A percentile compares a stretch with the other conserved stretches of the same genome.
phyloP scores from a whole-genome alignment of 1,284 basidiomycete species.

The Leccinum fallax region DNA sequence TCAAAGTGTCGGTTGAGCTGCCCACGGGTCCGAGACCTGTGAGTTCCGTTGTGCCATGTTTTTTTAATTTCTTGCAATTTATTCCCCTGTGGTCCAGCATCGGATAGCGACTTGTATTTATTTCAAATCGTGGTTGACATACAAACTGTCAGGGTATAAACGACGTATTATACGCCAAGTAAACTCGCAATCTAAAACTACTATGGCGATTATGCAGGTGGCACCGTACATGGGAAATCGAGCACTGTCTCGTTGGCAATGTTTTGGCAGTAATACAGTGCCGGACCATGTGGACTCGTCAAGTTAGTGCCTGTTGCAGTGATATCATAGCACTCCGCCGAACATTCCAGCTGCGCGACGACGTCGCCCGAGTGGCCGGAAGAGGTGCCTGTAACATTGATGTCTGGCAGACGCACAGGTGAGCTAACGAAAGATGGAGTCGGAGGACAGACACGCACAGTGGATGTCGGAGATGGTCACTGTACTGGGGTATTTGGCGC shows the following conservation, averaged over 20 bases:
- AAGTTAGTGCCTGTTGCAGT: conserved; percentile 16
- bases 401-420: conserved; percentile 11
- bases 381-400: conserved; percentile 36
- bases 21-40: background rate
- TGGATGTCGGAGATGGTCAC: conserved; percentile 37
- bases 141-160: too few species aligned
- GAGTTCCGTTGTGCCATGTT: background rate
- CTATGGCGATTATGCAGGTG: conserved; percentile 78
- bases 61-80: background rate
- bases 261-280: conserved; percentile 23
- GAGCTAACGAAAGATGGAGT: conserved; percentile 1
- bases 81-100: background rate
- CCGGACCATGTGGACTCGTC: conserved; percentile 13
- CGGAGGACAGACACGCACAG: conserved; percentile 16
- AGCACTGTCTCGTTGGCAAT: conserved; percentile 74
- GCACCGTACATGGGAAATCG: conserved; percentile 94
- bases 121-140: background rate
- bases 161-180: too few species aligned
- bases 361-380: conserved; percentile 35
- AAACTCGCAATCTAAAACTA: background rate
- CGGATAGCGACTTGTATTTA: too few species aligned
- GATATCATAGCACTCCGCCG: conserved; percentile 26
- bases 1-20: too few species aligned
- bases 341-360: conserved; percentile 39
- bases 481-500: conserved; percentile 38